Evolutionary conservation across 305 asterid species (phyloP).

Genomic region (Fraxinus velutina): DNA sequence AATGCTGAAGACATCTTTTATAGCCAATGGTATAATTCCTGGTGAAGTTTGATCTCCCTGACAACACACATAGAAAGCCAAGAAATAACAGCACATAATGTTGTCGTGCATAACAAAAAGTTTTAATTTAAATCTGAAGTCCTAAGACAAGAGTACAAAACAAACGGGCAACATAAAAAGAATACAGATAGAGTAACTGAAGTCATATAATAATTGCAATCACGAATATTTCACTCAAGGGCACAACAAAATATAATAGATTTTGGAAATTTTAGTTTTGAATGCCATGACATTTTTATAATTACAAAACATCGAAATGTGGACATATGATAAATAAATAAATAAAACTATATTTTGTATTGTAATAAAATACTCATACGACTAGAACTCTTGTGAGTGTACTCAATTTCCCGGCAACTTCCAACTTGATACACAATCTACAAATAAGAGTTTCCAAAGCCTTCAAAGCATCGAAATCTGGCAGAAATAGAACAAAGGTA

Average conservation of each 20-base stretch:
- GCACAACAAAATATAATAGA: slow-evolving; percentile 8
- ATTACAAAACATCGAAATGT: slow-evolving; percentile 4
- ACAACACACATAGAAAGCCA: slow-evolving; percentile 23
- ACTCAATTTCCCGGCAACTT: slow-evolving; percentile 13
- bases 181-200: slow-evolving; percentile 5
- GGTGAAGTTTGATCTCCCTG: slow-evolving; percentile 96
- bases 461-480: slow-evolving; percentile 11
- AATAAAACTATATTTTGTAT: slow-evolving; percentile 6
- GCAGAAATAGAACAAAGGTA: slow-evolving; percentile 13
- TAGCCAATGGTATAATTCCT: slow-evolving; percentile 94
- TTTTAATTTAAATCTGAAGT: slow-evolving; percentile 12
- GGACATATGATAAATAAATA: slow-evolving; percentile 10
- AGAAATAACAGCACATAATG: slow-evolving; percentile 21
- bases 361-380: neutral
- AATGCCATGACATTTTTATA: slow-evolving; percentile 13
- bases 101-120: slow-evolving; percentile 1
- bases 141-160: neutral
- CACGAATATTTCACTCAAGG: slow-evolving; percentile 19
- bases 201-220: neutral
- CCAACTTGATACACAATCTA: slow-evolving; percentile 6
- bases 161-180: slow-evolving; percentile 18
- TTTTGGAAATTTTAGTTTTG: slow-evolving; percentile 7
- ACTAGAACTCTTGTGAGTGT: neutral
- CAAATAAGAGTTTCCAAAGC: slow-evolving; percentile 12
- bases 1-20: slow-evolving; percentile 97